phyloP scores from a whole-genome alignment of 129 eudicot species.

The sunflower (Helianthus annuus) region HanXRQr2.0-SUNRISE NC_035434.2:8523181-8523680 shows the following conservation, averaged over 20 bases:
- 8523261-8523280: conserved; percentile 45
- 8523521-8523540: not conserved
- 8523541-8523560: too few relatives aligned
- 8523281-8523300: conserved; percentile 54
- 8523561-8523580: too few relatives aligned
- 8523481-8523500: conserved; percentile 48
- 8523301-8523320: conserved; percentile 59
- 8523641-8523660: conserved; percentile 35
- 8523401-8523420: conserved; percentile 51
- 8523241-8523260: conserved; percentile 75
- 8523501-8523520: conserved; percentile 41
- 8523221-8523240: conserved; percentile 72
- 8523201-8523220: conserved; percentile 2
- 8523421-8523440: conserved; percentile 59
- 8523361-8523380: conserved; percentile 51
- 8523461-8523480: conserved; percentile 72
- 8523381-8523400: conserved; percentile 73
- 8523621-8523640: conserved; percentile 22
- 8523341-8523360: conserved; percentile 42
- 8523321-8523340: conserved; percentile 48
- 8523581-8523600: too few relatives aligned
- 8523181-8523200: not conserved
- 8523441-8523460: conserved; percentile 55
- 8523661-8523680: conserved; percentile 72
- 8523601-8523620: not conserved